These are phyloP conservation scores for Lactarius vividus DNA, from an alignment of 768 basidiomycete species.

Conservation along the genomic window DNA sequence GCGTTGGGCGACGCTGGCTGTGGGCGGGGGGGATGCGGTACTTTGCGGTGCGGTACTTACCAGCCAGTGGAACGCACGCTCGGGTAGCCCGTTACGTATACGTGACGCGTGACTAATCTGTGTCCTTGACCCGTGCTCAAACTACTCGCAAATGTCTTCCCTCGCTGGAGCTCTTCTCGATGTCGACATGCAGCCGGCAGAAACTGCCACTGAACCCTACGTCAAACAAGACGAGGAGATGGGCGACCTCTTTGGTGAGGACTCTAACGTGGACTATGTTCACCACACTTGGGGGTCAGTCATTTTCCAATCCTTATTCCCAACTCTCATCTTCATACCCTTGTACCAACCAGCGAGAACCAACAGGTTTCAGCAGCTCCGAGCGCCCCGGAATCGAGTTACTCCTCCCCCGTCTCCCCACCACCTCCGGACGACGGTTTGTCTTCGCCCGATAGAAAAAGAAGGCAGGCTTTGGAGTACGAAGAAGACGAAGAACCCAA, in stretches of 20 bases:
- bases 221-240: conserved; percentile 41
- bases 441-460: conserved; percentile 55
- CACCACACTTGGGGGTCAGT: conserved; percentile 49
- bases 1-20: not conserved
- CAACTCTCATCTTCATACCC: not conserved
- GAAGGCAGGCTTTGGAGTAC: conserved; percentile 72
- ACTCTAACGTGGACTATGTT: conserved; percentile 48
- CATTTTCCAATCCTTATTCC: not conserved
- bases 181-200: conserved; percentile 20
- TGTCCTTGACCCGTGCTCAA: not conserved
- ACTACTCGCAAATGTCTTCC: conserved; percentile 8
- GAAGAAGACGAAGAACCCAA: conserved; percentile 70
- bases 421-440: conserved; percentile 54
- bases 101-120: not conserved
- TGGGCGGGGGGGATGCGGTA: not conserved
- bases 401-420: conserved; percentile 36
- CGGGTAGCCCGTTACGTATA: not conserved
- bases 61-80: not conserved
- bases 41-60: not conserved
- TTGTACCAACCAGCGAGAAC: conserved; percentile 10
- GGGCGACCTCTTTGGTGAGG: conserved; percentile 80
- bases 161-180: conserved; percentile 23
- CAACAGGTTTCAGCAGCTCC: conserved; percentile 16
- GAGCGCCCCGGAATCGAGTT: conserved; percentile 30
- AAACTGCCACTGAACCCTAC: conserved; percentile 19